A percentile compares a stretch with the other conserved stretches of the same genome.
Evolutionary conservation across 139 green algal species (phyloP).

Genomic region (Chlamydomonas schloesseri): DNA sequence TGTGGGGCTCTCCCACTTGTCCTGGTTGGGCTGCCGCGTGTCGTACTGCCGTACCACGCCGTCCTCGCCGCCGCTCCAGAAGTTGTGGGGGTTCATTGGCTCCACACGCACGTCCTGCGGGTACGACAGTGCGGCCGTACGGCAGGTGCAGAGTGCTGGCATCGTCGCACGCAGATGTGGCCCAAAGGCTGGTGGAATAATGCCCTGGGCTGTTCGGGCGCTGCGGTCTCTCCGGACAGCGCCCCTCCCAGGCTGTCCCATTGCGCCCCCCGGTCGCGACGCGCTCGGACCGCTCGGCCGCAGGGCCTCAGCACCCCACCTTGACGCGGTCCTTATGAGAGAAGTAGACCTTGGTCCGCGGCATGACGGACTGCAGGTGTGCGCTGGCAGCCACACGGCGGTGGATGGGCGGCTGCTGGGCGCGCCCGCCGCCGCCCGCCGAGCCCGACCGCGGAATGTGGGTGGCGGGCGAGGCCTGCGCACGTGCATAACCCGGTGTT

Average conservation of each 20-base stretch:
- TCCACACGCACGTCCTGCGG: conserved; percentile 84
- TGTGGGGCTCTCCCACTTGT: conserved; percentile 62
- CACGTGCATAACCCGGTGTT: too few relatives aligned
- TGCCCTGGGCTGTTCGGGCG: too few relatives aligned
- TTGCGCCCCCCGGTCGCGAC: too few relatives aligned
- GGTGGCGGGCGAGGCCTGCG: not conserved
- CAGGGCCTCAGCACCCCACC: too few relatives aligned
- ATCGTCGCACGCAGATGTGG: too few relatives aligned
- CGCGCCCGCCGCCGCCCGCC: not conserved
- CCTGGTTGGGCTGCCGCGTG: conserved; percentile 62
- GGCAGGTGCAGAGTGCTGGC: not conserved
- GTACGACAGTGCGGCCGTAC: not conserved
- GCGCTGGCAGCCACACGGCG: not conserved
- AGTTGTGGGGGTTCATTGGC: conserved; percentile 81
- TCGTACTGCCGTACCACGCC: conserved; percentile 89
- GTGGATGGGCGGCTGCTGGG: not conserved
- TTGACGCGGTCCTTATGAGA: conserved; percentile 86
- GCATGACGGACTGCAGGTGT: conserved; percentile 34
- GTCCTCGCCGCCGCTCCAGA: conserved; percentile 91
- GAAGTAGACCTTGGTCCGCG: conserved; percentile 61
- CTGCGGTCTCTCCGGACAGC: too few relatives aligned
- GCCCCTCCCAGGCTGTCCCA: too few relatives aligned
- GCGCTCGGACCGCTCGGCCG: too few relatives aligned
- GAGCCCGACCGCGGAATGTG: too few relatives aligned
- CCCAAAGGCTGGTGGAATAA: too few relatives aligned